Evolutionary conservation across 345 rosid genomes (phyloP).

Genomic region (Brassica rapa): DNA sequence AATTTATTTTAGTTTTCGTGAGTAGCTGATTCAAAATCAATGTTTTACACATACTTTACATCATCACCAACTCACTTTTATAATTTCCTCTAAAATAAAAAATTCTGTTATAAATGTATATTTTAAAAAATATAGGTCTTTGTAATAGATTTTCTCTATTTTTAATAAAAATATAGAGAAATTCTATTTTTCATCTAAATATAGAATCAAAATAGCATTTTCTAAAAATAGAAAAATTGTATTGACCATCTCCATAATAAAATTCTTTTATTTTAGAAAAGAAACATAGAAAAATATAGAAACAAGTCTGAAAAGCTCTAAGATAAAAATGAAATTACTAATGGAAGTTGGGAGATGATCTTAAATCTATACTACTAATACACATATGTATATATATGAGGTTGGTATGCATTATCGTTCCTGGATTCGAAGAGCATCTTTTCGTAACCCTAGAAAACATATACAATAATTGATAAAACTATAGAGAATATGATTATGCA

Average conservation of each 20-base stretch:
- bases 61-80: neutral
- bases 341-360: neutral
- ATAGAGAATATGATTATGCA: conserved; percentile 40
- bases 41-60: neutral
- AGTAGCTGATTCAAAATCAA: neutral
- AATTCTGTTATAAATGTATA: neutral
- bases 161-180: neutral
- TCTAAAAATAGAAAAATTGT: no score
- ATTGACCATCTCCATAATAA: neutral
- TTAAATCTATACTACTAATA: neutral
- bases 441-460: conserved; percentile 22
- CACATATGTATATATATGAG: neutral
- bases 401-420: conserved; percentile 27
- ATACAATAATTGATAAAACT: conserved; percentile 28
- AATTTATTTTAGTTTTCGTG: neutral
- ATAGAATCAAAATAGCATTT: no score
- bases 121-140: no score
- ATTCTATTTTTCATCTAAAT: no score
- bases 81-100: neutral
- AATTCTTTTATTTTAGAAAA: neutral
- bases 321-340: neutral
- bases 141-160: neutral
- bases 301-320: neutral
- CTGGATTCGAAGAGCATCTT: conserved; percentile 34
- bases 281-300: neutral